phyloP scores from a whole-genome alignment of 805 yeast genomes.

The Ogataea nonfermentans region DNA sequence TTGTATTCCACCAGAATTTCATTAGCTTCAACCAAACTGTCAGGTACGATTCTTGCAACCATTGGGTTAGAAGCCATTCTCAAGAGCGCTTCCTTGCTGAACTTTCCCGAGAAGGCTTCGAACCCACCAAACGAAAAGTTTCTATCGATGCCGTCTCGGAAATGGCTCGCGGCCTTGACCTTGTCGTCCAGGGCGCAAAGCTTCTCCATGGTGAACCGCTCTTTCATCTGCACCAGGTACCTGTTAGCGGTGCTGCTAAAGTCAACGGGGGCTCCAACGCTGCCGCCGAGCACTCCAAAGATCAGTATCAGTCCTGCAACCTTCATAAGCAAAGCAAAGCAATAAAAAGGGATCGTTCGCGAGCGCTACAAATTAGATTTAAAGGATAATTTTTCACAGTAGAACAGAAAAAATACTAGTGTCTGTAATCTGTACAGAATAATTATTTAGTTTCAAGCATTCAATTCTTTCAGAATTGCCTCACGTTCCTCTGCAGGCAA shows the following conservation, averaged over 20 bases:
- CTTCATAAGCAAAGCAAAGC: conserved; percentile 10
- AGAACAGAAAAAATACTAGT: conserved; percentile 9
- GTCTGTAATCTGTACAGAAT: conserved; percentile 2
- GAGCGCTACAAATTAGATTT: conserved; percentile 10
- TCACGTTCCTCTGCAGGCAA: conserved; percentile 55
- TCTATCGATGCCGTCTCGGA: conserved; percentile 46
- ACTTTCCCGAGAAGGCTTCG: conserved; percentile 66
- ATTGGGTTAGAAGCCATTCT: conserved; percentile 55
- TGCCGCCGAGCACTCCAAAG: conserved; percentile 1
- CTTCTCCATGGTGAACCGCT: conserved; percentile 46
- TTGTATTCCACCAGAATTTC: conserved; percentile 41
- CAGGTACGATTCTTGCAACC: conserved; percentile 69
- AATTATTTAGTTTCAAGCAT: conserved; percentile 21
- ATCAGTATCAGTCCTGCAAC: conserved; percentile 6
- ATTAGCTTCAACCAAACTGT: conserved; percentile 56
- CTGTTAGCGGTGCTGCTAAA: conserved; percentile 13
- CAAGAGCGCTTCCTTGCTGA: conserved; percentile 46
- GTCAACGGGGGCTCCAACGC: conserved; percentile 7
- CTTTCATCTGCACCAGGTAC: conserved; percentile 53
- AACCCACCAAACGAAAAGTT: conserved; percentile 67
- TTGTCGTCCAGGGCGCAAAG: conserved; percentile 45
- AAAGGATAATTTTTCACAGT: background rate
- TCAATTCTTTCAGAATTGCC: conserved; percentile 32
- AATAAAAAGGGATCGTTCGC: conserved; percentile 9
- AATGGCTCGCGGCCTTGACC: conserved; percentile 37